phyloP scores from a whole-genome alignment of 768 basidiomycete species.

The Leccinum boreale region DNA sequence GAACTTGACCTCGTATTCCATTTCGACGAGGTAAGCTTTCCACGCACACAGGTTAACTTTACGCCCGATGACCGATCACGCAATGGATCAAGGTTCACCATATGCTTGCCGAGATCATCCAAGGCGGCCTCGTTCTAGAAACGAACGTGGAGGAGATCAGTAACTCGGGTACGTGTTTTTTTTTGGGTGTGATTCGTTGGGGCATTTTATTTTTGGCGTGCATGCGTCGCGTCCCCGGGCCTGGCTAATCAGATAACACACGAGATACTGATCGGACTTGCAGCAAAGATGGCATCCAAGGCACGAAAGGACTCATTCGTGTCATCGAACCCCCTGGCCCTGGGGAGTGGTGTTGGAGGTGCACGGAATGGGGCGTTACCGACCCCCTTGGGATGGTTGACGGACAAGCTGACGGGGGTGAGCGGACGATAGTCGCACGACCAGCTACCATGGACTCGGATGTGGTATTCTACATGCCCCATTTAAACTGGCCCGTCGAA shows the following conservation, averaged over 20 bases:
- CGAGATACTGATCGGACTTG: constrained; percentile 12
- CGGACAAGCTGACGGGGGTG: constrained; percentile 67
- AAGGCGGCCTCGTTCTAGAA: constrained; percentile 94
- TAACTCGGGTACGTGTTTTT: constrained; percentile 50
- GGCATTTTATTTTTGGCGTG: neutral
- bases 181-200: neutral
- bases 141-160: constrained; percentile 90
- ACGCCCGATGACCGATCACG: constrained; percentile 1
- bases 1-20: constrained; percentile 98
- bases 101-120: constrained; percentile 93
- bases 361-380: constrained; percentile 59
- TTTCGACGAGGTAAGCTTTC: constrained; percentile 83
- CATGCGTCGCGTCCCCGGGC: neutral
- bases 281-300: constrained; percentile 69
- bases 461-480: constrained; percentile 1
- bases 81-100: constrained; percentile 65
- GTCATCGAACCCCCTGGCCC: constrained; percentile 78
- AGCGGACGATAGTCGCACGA: constrained; percentile 40
- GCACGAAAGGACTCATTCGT: constrained; percentile 75
- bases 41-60: neutral
- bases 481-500: neutral
- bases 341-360: constrained; percentile 61
- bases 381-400: constrained; percentile 77
- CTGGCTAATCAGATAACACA: constrained; percentile 1
- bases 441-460: neutral